Conservation (phyloP, 2,329 filamentous ascomycete genomes). For the Fusarium pseudoanthophilum region DNA sequence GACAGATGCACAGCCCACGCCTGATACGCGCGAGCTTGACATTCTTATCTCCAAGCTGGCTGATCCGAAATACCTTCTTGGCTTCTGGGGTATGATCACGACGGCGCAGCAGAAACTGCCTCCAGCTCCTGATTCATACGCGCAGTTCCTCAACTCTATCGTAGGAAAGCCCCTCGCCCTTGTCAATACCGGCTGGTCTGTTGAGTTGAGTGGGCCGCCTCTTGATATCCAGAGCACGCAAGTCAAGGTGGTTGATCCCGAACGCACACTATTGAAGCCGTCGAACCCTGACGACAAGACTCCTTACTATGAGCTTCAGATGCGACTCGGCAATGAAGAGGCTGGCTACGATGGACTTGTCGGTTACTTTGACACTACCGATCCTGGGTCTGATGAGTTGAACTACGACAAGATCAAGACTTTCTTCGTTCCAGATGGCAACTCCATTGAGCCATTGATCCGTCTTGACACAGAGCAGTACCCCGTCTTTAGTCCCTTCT, state of each 20-base stretch:
- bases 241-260: background rate
- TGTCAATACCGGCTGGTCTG: slow-evolving; percentile 52
- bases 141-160: slow-evolving; percentile 49
- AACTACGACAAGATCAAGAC: slow-evolving; percentile 44
- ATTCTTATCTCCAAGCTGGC: slow-evolving; percentile 39
- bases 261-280: background rate
- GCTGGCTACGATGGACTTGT: slow-evolving; percentile 53
- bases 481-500: slow-evolving; percentile 44
- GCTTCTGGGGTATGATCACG: slow-evolving; percentile 52
- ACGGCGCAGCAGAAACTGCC: slow-evolving; percentile 40
- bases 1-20: background rate
- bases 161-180: slow-evolving; percentile 56
- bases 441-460: background rate
- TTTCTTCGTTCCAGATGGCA: slow-evolving; percentile 33
- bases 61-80: slow-evolving; percentile 44
- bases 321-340: slow-evolving; percentile 51
- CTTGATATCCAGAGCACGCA: slow-evolving; percentile 36
- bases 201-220: slow-evolving; percentile 46
- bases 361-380: slow-evolving; percentile 50
- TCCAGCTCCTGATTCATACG: slow-evolving; percentile 50
- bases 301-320: slow-evolving; percentile 48
- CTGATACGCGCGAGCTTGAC: slow-evolving; percentile 45
- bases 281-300: background rate
- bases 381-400: slow-evolving; percentile 24
- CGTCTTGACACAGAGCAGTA: slow-evolving; percentile 30